Evolutionary conservation across 768 basidiomycete species (phyloP).

Genomic region (Kwoniella pini): DNA sequence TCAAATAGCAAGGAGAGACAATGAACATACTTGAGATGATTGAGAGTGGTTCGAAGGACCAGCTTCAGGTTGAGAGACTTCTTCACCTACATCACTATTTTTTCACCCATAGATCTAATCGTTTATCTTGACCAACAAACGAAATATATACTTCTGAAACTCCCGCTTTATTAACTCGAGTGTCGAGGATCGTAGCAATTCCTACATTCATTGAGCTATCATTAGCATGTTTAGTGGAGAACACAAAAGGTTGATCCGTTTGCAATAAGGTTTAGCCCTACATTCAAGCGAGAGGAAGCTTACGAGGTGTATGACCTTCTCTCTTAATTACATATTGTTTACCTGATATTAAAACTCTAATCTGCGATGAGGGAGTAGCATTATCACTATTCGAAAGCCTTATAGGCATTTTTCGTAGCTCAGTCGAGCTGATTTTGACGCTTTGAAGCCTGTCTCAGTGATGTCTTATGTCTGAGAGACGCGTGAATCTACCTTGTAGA

Average conservation of each 20-base stretch:
- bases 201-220: too few species aligned
- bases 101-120: slow-evolving; percentile 41
- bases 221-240: too few species aligned
- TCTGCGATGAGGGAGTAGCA: too few species aligned
- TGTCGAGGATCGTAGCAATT: slow-evolving; percentile 22
- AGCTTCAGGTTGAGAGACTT: background rate
- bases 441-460: too few species aligned
- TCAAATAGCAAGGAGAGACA: too few species aligned
- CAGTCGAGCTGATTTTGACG: too few species aligned
- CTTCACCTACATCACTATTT: slow-evolving; percentile 24
- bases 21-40: background rate
- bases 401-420: background rate
- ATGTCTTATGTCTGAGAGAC: too few species aligned
- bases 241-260: too few species aligned
- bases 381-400: background rate
- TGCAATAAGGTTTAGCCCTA: too few species aligned
- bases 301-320: slow-evolving; percentile 21
- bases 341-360: background rate
- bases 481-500: too few species aligned
- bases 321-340: slow-evolving; percentile 6
- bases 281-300: slow-evolving; percentile 6
- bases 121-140: slow-evolving; percentile 41
- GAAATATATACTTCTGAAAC: slow-evolving; percentile 36
- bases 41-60: background rate
- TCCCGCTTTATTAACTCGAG: slow-evolving; percentile 19